Evolutionary conservation across 1,284 basidiomycete genomes (phyloP).

Genomic region (Ganoderma multipileum): DNA sequence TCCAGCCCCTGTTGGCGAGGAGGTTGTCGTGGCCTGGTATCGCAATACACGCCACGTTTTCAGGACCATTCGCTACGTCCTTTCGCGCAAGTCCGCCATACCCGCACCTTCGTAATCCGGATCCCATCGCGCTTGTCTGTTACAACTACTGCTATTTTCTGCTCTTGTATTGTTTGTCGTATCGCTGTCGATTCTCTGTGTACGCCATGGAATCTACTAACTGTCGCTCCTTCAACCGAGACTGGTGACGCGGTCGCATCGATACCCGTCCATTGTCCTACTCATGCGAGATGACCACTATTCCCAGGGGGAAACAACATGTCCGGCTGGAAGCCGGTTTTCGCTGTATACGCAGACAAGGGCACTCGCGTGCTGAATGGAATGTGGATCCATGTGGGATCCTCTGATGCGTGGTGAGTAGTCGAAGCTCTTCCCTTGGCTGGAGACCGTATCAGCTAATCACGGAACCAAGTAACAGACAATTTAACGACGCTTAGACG

Average conservation of each 20-base stretch:
- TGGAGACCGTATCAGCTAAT: neutral
- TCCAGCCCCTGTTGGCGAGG: constrained; percentile 9
- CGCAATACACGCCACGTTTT: constrained; percentile 6
- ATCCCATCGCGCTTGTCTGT: neutral
- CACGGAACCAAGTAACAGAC: neutral
- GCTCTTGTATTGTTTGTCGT: neutral
- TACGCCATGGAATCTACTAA: neutral
- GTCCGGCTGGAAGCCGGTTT: neutral
- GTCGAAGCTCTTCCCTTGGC: neutral
- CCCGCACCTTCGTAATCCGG: neutral
- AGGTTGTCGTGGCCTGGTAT: neutral
- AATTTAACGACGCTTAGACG: neutral
- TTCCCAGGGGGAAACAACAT: neutral
- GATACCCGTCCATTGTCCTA: neutral
- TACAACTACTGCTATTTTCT: neutral
- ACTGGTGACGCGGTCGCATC: neutral
- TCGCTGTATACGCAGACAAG: neutral
- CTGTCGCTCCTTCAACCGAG: neutral
- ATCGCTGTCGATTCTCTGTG: neutral
- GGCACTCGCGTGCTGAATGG: neutral
- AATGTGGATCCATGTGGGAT: neutral
- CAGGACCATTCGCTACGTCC: constrained; percentile 9
- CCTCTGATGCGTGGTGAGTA: neutral
- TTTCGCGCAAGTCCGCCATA: constrained; percentile 11
- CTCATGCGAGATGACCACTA: neutral